A percentile compares a stretch with the other conserved stretches of the same genome.
These are phyloP conservation scores for Helianthus annuus DNA, from an alignment of 129 eudicot genomes.

Conservation along the genomic window HanXRQr2.0-SUNRISE NC_035443.2:14395069-14395568, in stretches of 20 bases:
- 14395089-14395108: background rate
- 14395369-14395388: background rate
- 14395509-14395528: too few species aligned
- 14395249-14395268: slow-evolving; percentile 92
- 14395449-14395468: slow-evolving; percentile 98
- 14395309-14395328: slow-evolving; percentile 75
- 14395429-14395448: slow-evolving; percentile 91
- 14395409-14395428: slow-evolving; percentile 98
- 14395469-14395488: slow-evolving; percentile 93
- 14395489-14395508: slow-evolving; percentile 40
- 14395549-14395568: background rate
- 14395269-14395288: slow-evolving; percentile 96
- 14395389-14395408: background rate
- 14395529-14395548: background rate
- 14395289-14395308: slow-evolving; percentile 83
- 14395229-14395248: slow-evolving; percentile 95
- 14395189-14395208: slow-evolving; percentile 66
- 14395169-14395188: background rate
- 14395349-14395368: background rate
- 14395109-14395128: background rate
- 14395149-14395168: slow-evolving; percentile 1
- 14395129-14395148: background rate
- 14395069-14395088: background rate
- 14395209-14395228: slow-evolving; percentile 93
- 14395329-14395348: slow-evolving; percentile 28